phyloP scores from a whole-genome alignment of 176 grass and related monocot genomes.

The Raddia guianensis region DNA sequence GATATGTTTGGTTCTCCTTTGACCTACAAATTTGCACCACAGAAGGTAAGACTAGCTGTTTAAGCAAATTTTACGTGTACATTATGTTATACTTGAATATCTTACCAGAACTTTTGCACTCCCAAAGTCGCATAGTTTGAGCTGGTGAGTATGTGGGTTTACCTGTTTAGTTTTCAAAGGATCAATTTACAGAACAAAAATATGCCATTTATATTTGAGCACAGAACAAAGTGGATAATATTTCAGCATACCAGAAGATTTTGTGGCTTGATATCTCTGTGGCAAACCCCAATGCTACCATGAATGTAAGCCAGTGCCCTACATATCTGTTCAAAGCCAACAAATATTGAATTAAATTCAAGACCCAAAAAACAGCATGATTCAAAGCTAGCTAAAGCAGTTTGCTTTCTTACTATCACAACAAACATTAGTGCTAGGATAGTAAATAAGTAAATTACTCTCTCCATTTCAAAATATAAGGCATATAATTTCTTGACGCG shows the following conservation, averaged over 20 bases:
- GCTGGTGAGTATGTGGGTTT: conserved; percentile 79
- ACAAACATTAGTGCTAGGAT: neutral
- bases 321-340: conserved; percentile 57
- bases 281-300: conserved; percentile 78
- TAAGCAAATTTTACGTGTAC: neutral
- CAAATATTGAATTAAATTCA: conserved; percentile 12
- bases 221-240: neutral
- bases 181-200: conserved; percentile 11
- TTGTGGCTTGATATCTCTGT: conserved; percentile 83
- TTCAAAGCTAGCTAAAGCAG: neutral
- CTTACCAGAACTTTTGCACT: conserved; percentile 83
- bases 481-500: too few species aligned
- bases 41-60: conserved; percentile 5
- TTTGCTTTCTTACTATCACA: neutral
- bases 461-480: too few species aligned
- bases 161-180: conserved; percentile 43
- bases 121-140: conserved; percentile 80
- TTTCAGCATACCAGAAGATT: conserved; percentile 76
- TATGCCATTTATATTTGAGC: neutral
- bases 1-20: conserved; percentile 90
- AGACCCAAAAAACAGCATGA: neutral
- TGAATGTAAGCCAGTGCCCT: conserved; percentile 84
- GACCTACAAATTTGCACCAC: conserved; percentile 39
- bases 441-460: neutral
- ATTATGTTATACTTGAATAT: neutral